phyloP scores from a whole-genome alignment of 768 basidiomycete species.

The Strobilomyces dryophilus region DNA sequence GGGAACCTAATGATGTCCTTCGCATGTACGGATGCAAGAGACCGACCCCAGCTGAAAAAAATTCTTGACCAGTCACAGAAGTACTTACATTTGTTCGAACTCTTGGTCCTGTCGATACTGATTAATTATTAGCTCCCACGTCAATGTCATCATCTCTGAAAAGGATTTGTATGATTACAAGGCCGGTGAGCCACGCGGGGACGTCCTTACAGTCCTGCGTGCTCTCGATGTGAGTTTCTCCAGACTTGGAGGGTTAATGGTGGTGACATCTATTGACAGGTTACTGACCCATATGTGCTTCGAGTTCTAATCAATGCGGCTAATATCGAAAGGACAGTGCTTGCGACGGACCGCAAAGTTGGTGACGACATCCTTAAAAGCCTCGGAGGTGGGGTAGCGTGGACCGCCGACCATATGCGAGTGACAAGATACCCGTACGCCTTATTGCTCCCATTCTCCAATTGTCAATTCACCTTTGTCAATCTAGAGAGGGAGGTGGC shows the following conservation, averaged over 20 bases:
- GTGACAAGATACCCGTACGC: slow-evolving; percentile 66
- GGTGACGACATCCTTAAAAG: slow-evolving; percentile 51
- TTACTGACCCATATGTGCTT: slow-evolving; percentile 67
- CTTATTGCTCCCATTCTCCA: neutral
- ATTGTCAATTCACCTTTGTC: neutral
- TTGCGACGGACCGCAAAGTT: slow-evolving; percentile 59
- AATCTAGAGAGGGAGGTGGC: slow-evolving; percentile 63
- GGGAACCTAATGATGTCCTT: slow-evolving; percentile 59
- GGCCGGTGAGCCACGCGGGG: slow-evolving; percentile 60
- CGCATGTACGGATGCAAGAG: slow-evolving; percentile 67
- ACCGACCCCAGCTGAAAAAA: slow-evolving; percentile 51
- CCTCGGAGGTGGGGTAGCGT: slow-evolving; percentile 50
- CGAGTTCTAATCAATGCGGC: slow-evolving; percentile 77
- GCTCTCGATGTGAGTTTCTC: slow-evolving; percentile 61
- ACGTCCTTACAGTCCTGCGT: slow-evolving; percentile 72
- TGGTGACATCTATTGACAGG: slow-evolving; percentile 37
- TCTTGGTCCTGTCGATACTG: slow-evolving; percentile 1
- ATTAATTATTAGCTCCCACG: slow-evolving; percentile 38
- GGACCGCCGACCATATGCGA: slow-evolving; percentile 58
- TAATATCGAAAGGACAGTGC: slow-evolving; percentile 66
- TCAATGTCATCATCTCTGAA: slow-evolving; percentile 57
- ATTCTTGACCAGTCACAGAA: slow-evolving; percentile 57
- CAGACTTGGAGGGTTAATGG: neutral
- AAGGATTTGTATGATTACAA: slow-evolving; percentile 81
- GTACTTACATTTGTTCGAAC: slow-evolving; percentile 40